Evolutionary conservation across 2,329 filamentous ascomycete species (phyloP).

Genomic region (Ophioceras dolichostomum): DNA sequence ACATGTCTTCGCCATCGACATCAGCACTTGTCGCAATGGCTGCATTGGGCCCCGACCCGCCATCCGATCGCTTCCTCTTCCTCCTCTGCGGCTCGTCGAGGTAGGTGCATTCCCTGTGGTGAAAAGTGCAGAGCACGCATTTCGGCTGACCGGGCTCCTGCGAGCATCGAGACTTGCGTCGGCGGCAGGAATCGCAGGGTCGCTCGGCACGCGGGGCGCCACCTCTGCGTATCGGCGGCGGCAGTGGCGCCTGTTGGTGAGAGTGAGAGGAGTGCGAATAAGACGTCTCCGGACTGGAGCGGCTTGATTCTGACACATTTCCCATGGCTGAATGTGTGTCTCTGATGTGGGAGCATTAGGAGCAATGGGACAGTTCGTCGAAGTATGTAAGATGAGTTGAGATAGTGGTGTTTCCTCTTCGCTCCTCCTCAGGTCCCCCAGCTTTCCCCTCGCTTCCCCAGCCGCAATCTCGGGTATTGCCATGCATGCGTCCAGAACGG

Average conservation of each 20-base stretch:
- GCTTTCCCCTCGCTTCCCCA: no score
- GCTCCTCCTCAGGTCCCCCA: no score
- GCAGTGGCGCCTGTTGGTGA: not conserved
- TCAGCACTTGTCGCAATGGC: no score
- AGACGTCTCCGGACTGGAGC: not conserved
- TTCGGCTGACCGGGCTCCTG: conserved; percentile 44
- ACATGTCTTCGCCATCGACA: no score
- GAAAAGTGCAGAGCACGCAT: conserved; percentile 54
- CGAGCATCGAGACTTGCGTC: conserved; percentile 54
- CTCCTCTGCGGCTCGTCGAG: conserved; percentile 45
- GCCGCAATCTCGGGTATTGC: no score
- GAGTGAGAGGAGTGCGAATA: no score
- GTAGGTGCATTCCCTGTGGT: conserved; percentile 56
- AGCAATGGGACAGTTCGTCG: no score
- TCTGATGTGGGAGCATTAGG: no score
- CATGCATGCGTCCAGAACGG: no score
- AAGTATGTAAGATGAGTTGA: no score
- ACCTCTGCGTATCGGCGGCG: not conserved
- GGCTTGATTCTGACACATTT: not conserved
- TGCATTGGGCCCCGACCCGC: not conserved
- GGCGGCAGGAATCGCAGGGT: conserved; percentile 53
- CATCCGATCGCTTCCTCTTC: conserved; percentile 15
- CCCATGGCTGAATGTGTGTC: not conserved
- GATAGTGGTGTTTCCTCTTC: no score
- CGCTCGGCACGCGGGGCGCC: conserved; percentile 17